phyloP scores from a whole-genome alignment of 2,329 filamentous ascomycete genomes.

The Penicillium sp. region DNA sequence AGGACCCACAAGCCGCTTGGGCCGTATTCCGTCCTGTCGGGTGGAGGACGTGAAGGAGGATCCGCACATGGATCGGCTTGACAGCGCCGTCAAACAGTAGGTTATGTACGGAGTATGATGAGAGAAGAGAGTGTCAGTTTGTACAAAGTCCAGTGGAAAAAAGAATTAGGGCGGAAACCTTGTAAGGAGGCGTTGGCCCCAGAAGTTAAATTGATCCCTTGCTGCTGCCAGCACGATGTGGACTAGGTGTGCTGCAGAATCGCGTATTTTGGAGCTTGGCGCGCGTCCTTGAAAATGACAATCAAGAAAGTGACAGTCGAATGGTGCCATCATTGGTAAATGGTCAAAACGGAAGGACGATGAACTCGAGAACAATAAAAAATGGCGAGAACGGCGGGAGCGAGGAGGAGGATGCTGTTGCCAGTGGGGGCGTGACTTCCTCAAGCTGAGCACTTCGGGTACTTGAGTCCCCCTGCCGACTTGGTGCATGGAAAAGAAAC shows the following conservation, averaged over 20 bases:
- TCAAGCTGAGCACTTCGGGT: neutral
- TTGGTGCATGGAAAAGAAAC: neutral
- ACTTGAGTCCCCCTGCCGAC: neutral
- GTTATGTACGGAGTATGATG: neutral
- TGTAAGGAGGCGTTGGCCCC: neutral
- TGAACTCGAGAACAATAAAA: neutral
- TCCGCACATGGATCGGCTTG: conserved; percentile 22
- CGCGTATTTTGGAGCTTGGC: conserved; percentile 2
- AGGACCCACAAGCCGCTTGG: conserved; percentile 30
- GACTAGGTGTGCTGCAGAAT: neutral
- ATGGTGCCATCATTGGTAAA: neutral
- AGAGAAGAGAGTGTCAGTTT: neutral
- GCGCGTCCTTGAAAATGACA: neutral
- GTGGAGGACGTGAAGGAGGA: conserved; percentile 19
- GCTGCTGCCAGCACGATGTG: neutral
- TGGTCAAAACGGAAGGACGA: neutral
- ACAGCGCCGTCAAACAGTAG: neutral
- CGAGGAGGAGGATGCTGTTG: neutral
- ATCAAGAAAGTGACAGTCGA: neutral
- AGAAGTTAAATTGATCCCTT: conserved; percentile 8
- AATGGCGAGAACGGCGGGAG: neutral
- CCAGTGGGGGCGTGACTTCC: conserved; percentile 6
- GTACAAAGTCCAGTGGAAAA: neutral
- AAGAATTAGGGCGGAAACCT: neutral
- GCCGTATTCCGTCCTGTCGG: conserved; percentile 23